phyloP scores from a whole-genome alignment of 2,329 filamentous ascomycete species.

The Ophiostoma sp. region DNA sequence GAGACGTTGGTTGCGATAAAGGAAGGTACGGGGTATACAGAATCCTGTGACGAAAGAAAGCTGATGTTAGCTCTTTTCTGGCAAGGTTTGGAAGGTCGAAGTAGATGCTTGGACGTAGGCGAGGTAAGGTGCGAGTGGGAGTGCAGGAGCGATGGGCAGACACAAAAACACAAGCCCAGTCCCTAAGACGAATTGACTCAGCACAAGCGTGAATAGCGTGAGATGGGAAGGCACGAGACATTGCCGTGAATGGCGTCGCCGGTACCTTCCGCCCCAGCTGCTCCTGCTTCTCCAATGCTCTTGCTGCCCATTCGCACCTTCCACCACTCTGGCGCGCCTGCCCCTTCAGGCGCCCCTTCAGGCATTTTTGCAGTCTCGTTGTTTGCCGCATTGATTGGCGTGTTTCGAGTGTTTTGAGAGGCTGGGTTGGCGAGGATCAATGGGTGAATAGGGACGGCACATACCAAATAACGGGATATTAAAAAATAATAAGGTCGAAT shows the following conservation, averaged over 20 bases:
- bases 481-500: slow-evolving; percentile 19
- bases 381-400: not conserved
- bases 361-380: not conserved
- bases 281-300: not conserved
- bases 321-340: slow-evolving; percentile 1
- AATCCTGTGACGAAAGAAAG: slow-evolving; percentile 15
- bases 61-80: slow-evolving; percentile 18
- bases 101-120: too few relatives aligned
- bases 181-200: not conserved
- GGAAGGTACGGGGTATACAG: slow-evolving; percentile 24
- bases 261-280: not conserved
- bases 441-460: slow-evolving; percentile 12
- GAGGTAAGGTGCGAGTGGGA: not conserved
- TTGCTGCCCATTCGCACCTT: not conserved
- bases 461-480: slow-evolving; percentile 20
- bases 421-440: slow-evolving; percentile 15
- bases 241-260: not conserved
- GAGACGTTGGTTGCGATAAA: slow-evolving; percentile 14
- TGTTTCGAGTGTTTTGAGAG: not conserved
- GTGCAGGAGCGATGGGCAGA: not conserved
- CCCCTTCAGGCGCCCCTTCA: not conserved
- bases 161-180: not conserved
- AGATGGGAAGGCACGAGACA: not conserved
- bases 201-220: not conserved
- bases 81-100: not conserved